These are phyloP conservation scores for Vigna hirtella DNA, from an alignment of 306 rosid genomes.

Conservation along the genomic window DNA sequence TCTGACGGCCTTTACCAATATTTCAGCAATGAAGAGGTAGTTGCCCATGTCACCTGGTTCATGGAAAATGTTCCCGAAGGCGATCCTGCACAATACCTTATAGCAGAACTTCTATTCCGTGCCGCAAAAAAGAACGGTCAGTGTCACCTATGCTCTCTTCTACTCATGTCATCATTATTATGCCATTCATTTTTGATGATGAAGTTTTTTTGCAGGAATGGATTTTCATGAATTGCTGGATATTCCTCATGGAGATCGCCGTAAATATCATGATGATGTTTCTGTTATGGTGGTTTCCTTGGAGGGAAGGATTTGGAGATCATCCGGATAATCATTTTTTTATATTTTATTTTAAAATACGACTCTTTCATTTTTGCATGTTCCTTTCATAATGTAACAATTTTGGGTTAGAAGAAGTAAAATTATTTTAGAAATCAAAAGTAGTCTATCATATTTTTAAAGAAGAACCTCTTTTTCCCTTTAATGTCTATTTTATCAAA, in stretches of 20 bases:
- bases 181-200: not conserved
- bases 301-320: conserved; percentile 76
- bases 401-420: conserved; percentile 58
- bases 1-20: conserved; percentile 74
- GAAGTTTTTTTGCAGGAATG: conserved; percentile 52
- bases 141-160: conserved; percentile 37
- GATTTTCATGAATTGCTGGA: conserved; percentile 70
- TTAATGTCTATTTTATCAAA: not conserved
- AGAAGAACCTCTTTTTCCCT: not conserved
- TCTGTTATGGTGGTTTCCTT: conserved; percentile 71
- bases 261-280: conserved; percentile 74
- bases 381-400: conserved; percentile 53
- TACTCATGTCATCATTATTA: not conserved
- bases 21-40: conserved; percentile 75
- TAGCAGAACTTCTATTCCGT: conserved; percentile 74
- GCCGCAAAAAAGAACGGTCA: conserved; percentile 75
- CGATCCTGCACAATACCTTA: conserved; percentile 79
- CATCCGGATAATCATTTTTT: conserved; percentile 55
- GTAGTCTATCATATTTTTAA: conserved; percentile 35
- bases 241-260: conserved; percentile 70
- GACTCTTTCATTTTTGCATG: conserved; percentile 45
- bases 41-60: conserved; percentile 71
- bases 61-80: conserved; percentile 76
- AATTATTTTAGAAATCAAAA: conserved; percentile 49
- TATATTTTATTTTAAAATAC: not conserved